A percentile compares a stretch with the other conserved stretches of the same genome.
Evolutionary conservation across 345 rosid species (phyloP).

Genomic region (Eutrema yunnanense): DNA sequence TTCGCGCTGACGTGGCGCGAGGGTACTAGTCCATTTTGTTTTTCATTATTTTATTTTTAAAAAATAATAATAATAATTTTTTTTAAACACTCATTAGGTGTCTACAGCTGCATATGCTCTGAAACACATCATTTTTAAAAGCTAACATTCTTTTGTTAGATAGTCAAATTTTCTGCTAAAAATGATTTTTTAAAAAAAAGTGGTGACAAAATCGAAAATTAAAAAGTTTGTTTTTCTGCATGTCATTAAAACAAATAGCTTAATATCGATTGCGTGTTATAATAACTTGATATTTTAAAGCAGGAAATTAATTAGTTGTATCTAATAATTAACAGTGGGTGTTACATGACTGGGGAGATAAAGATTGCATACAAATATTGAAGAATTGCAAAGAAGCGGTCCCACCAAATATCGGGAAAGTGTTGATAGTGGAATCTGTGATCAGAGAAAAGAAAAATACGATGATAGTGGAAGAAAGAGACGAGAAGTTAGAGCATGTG

Average conservation of each 20-base stretch:
- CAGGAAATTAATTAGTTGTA: neutral
- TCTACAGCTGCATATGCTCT: no score
- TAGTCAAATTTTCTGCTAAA: neutral
- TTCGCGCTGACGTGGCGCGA: no score
- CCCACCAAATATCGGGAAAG: slow-evolving; percentile 46
- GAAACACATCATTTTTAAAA: neutral
- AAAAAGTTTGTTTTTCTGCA: neutral
- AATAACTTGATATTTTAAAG: neutral
- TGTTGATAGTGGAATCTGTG: slow-evolving; percentile 52
- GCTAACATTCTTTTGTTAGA: neutral
- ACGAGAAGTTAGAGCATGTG: slow-evolving; percentile 33
- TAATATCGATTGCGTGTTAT: neutral
- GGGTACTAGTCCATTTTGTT: no score
- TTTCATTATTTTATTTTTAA: no score
- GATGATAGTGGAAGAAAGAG: slow-evolving; percentile 14
- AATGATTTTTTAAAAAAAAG: neutral
- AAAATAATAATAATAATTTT: no score
- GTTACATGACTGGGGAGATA: slow-evolving; percentile 69
- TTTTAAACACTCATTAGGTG: no score
- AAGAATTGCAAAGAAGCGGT: slow-evolving; percentile 64
- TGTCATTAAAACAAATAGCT: neutral
- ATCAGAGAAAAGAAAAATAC: slow-evolving; percentile 29
- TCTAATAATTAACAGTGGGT: slow-evolving; percentile 36
- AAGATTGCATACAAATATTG: slow-evolving; percentile 53
- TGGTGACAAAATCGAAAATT: neutral